Evolutionary conservation across 2,329 filamentous ascomycete species (phyloP).

Genomic region (Fonsecaea monophora): DNA sequence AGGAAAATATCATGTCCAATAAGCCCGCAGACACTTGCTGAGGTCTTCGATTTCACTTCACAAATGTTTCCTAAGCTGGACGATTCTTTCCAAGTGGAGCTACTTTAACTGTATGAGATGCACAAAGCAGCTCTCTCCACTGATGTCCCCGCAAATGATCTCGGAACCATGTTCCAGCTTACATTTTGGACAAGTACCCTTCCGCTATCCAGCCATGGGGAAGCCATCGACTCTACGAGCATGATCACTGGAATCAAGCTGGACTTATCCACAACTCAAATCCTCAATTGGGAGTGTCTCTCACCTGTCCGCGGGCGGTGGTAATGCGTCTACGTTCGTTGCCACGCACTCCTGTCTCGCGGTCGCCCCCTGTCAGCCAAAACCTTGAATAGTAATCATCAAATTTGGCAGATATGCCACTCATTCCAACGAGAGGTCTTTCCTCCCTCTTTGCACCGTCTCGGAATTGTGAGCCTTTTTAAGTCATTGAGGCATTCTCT

Average conservation of each 20-base stretch:
- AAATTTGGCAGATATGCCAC: background rate
- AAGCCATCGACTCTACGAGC: background rate
- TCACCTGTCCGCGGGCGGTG: background rate
- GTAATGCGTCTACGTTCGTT: background rate
- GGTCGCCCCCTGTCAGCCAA: constrained; percentile 9
- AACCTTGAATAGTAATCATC: constrained; percentile 19
- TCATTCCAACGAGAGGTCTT: background rate
- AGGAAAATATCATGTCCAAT: too few relatives aligned
- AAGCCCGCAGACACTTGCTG: background rate
- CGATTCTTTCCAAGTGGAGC: too few relatives aligned
- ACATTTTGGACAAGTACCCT: background rate
- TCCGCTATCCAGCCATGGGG: background rate
- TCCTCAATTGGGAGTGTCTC: background rate
- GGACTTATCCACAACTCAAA: background rate
- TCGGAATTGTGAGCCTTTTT: background rate
- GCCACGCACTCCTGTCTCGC: background rate
- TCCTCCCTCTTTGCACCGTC: background rate
- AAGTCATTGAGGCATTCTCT: background rate
- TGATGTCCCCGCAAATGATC: background rate
- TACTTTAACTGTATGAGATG: background rate
- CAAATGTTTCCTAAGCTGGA: background rate
- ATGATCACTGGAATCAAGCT: background rate
- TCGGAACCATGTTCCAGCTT: background rate
- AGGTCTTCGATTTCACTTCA: background rate
- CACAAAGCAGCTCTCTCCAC: background rate